Percentiles rank a stretch among this genome's conserved stretches.
Evolutionary conservation across 148 eudicot species (phyloP).

Genomic region (Persicaria tinctoria): DNA sequence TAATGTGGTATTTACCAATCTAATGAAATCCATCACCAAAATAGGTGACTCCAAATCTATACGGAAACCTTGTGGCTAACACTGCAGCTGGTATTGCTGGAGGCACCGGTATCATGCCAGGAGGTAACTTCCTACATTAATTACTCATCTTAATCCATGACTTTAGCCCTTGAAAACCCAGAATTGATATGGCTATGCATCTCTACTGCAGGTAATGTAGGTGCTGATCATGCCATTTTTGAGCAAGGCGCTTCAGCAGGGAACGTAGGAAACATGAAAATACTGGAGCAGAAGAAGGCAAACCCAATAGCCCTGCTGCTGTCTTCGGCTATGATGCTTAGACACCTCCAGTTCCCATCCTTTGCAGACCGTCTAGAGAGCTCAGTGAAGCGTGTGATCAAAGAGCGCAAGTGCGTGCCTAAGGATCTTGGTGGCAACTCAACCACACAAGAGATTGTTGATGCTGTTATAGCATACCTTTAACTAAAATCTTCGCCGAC

Average conservation of each 20-base stretch:
- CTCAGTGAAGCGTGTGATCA: conserved; percentile 49
- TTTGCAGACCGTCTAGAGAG: conserved; percentile 71
- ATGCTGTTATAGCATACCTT: conserved; percentile 65
- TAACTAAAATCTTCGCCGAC: conserved; percentile 10
- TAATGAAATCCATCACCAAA: conserved; percentile 13
- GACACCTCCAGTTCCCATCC: conserved; percentile 75
- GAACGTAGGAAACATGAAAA: conserved; percentile 63
- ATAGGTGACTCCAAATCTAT: conserved; percentile 84
- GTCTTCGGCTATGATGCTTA: conserved; percentile 80
- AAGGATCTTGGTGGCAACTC: conserved; percentile 71
- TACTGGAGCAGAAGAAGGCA: conserved; percentile 61
- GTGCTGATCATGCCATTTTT: conserved; percentile 68
- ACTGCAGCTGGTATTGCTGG: conserved; percentile 90
- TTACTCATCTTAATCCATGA: not conserved
- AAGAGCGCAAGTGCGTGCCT: conserved; percentile 45
- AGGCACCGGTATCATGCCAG: conserved; percentile 86
- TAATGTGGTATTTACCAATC: not conserved
- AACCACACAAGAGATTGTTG: conserved; percentile 68
- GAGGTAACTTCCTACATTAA: conserved; percentile 34
- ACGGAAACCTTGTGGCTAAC: conserved; percentile 76
- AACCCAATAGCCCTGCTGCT: conserved; percentile 78
- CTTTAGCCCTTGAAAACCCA: not conserved
- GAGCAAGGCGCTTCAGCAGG: conserved; percentile 98
- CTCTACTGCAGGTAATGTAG: conserved; percentile 54
- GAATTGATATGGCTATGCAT: not conserved